phyloP scores from a whole-genome alignment of 2,329 filamentous ascomycete species.

The Ophiostoma australiae region DNA sequence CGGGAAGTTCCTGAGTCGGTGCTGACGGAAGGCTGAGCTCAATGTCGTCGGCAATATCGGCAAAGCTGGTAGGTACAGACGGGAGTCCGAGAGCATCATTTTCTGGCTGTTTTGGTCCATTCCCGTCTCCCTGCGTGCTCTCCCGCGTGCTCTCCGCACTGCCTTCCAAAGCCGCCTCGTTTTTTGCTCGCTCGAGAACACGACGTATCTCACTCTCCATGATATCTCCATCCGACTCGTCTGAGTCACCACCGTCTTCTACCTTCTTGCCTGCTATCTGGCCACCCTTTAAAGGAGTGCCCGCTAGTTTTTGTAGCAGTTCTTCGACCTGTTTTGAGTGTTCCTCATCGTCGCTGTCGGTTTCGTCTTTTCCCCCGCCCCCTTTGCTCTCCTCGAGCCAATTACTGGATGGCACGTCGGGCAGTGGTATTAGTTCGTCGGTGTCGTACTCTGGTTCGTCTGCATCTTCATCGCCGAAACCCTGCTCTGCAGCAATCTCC shows the following conservation, averaged over 20 bases:
- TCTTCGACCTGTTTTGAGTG: constrained; percentile 34
- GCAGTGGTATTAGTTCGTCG: constrained; percentile 45
- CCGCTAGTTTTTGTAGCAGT: constrained; percentile 35
- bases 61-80: constrained; percentile 45
- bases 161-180: constrained; percentile 40
- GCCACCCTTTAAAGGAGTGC: constrained; percentile 18
- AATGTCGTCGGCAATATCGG: constrained; percentile 43
- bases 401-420: constrained; percentile 39
- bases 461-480: constrained; percentile 23
- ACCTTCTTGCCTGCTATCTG: not conserved
- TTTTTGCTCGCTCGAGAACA: constrained; percentile 44
- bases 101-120: constrained; percentile 16
- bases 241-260: constrained; percentile 27
- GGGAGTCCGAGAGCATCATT: constrained; percentile 40
- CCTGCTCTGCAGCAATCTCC: constrained; percentile 35
- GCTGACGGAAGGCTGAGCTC: constrained; percentile 14
- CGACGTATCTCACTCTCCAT: constrained; percentile 44
- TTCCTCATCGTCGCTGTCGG: constrained; percentile 31
- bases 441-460: constrained; percentile 28
- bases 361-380: constrained; percentile 21
- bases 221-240: constrained; percentile 48
- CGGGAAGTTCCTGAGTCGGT: not conserved
- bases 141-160: not conserved
- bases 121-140: not conserved
- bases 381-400: constrained; percentile 30